Percentiles rank a stretch among this genome's conserved stretches.
These are phyloP conservation scores for Cladophialophora exuberans DNA, from an alignment of 2,329 filamentous ascomycete genomes.

Conservation along the genomic window DNA sequence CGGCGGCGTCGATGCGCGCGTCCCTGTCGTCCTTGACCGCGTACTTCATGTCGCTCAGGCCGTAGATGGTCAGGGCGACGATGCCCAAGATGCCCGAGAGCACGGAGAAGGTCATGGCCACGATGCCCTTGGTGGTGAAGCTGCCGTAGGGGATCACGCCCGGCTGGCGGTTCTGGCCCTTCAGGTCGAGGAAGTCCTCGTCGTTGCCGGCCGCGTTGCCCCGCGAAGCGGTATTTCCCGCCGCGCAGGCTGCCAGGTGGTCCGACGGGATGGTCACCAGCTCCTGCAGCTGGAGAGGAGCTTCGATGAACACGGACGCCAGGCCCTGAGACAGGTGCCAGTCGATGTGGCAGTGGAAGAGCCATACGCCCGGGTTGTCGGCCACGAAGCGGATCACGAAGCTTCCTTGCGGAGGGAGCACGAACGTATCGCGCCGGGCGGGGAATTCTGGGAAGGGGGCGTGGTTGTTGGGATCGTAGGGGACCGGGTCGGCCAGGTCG, in stretches of 20 bases:
- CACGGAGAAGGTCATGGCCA: slow-evolving; percentile 74
- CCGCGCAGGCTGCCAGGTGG: slow-evolving; percentile 39
- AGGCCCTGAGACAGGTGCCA: slow-evolving; percentile 59
- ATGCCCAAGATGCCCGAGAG: slow-evolving; percentile 65
- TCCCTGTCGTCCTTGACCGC: not conserved
- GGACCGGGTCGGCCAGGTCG: slow-evolving; percentile 43
- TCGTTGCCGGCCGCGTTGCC: slow-evolving; percentile 80
- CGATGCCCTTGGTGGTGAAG: slow-evolving; percentile 71
- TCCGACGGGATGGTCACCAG: slow-evolving; percentile 45
- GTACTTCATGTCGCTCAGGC: too few relatives aligned
- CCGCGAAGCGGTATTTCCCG: slow-evolving; percentile 46
- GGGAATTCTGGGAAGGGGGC: slow-evolving; percentile 13
- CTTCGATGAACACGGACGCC: slow-evolving; percentile 33
- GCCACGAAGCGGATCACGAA: slow-evolving; percentile 59
- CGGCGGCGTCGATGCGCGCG: too few relatives aligned
- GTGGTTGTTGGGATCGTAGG: slow-evolving; percentile 35
- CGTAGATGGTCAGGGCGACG: slow-evolving; percentile 37
- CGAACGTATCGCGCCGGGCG: slow-evolving; percentile 55
- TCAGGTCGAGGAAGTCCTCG: slow-evolving; percentile 63
- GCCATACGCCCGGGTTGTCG: slow-evolving; percentile 57
- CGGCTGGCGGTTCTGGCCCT: slow-evolving; percentile 57
- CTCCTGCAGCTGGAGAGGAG: slow-evolving; percentile 62
- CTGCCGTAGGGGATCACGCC: slow-evolving; percentile 64
- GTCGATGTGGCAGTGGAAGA: slow-evolving; percentile 57
- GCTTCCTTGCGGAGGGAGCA: slow-evolving; percentile 58